These are phyloP conservation scores for Epichloe typhina DNA, from an alignment of 2,329 filamentous ascomycete species.

Conservation along the genomic window DNA sequence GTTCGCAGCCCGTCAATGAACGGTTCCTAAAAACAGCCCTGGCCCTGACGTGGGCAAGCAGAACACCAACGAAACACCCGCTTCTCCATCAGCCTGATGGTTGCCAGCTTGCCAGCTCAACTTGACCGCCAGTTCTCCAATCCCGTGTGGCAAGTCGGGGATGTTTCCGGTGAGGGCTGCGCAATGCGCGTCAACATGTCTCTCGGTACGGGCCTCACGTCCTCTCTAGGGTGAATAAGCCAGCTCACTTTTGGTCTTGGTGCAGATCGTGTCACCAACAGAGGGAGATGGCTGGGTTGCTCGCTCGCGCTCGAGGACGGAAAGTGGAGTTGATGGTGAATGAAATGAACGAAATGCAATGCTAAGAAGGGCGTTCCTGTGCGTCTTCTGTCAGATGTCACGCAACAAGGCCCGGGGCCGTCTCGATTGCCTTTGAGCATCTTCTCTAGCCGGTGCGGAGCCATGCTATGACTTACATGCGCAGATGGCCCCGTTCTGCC, in stretches of 20 bases:
- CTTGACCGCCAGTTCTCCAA: constrained; percentile 9
- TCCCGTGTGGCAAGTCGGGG: constrained; percentile 3
- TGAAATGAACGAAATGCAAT: background rate
- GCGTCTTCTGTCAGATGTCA: background rate
- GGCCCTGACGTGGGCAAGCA: constrained; percentile 5
- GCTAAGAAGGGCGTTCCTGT: background rate
- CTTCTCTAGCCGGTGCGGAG: background rate
- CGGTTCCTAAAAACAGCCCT: constrained; percentile 2
- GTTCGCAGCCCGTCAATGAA: constrained; percentile 8
- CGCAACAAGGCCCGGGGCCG: background rate
- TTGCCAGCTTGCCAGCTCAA: background rate
- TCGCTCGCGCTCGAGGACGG: no score
- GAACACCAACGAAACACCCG: constrained; percentile 4
- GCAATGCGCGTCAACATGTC: constrained; percentile 5
- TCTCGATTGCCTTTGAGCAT: background rate
- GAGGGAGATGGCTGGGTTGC: background rate
- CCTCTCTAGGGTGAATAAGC: no score
- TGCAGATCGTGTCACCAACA: background rate
- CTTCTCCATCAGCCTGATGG: background rate
- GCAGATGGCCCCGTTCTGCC: background rate
- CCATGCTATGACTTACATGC: constrained; percentile 2
- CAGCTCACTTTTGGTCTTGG: background rate
- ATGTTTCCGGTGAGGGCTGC: constrained; percentile 4
- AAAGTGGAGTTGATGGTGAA: background rate
- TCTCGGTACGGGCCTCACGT: constrained; percentile 1